phyloP scores from a whole-genome alignment of 805 yeast species.

The Wickerhamiella dianesei region DNA sequence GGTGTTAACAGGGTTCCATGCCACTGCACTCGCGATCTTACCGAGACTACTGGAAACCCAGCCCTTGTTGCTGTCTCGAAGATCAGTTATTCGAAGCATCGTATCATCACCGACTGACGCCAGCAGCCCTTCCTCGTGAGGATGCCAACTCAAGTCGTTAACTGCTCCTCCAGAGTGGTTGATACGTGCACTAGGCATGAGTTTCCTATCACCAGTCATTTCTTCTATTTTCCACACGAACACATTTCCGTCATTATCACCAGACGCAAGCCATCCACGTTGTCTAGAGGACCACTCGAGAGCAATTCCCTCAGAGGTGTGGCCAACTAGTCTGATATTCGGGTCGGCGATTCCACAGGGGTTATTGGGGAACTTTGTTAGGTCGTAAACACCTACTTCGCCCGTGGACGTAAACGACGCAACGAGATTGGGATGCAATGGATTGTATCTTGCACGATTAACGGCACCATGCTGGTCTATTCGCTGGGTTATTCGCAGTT shows the following conservation, averaged over 20 bases:
- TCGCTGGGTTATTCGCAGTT: slow-evolving; percentile 37
- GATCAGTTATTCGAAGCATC: slow-evolving; percentile 8
- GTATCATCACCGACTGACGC: slow-evolving; percentile 53
- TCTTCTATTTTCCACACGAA: slow-evolving; percentile 54
- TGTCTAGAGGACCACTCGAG: slow-evolving; percentile 56
- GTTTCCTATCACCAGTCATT: slow-evolving; percentile 18
- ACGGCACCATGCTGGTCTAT: slow-evolving; percentile 62
- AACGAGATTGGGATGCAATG: slow-evolving; percentile 74
- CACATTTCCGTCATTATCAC: slow-evolving; percentile 49
- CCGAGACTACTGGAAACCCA: background rate
- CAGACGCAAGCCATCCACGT: slow-evolving; percentile 48
- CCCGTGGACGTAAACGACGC: slow-evolving; percentile 62
- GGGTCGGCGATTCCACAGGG: slow-evolving; percentile 32
- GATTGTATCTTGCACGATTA: slow-evolving; percentile 59
- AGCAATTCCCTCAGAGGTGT: slow-evolving; percentile 41
- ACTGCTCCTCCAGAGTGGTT: slow-evolving; percentile 21
- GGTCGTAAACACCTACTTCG: slow-evolving; percentile 51
- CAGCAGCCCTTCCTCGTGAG: slow-evolving; percentile 46
- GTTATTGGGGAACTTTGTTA: slow-evolving; percentile 62
- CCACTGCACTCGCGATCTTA: slow-evolving; percentile 38
- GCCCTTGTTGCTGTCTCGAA: background rate
- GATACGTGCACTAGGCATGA: background rate
- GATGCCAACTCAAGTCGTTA: slow-evolving; percentile 62
- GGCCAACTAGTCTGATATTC: slow-evolving; percentile 36
- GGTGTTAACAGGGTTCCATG: slow-evolving; percentile 44